phyloP scores from a whole-genome alignment of 331 rosid genomes.

The Pyrus hybrid region DNA sequence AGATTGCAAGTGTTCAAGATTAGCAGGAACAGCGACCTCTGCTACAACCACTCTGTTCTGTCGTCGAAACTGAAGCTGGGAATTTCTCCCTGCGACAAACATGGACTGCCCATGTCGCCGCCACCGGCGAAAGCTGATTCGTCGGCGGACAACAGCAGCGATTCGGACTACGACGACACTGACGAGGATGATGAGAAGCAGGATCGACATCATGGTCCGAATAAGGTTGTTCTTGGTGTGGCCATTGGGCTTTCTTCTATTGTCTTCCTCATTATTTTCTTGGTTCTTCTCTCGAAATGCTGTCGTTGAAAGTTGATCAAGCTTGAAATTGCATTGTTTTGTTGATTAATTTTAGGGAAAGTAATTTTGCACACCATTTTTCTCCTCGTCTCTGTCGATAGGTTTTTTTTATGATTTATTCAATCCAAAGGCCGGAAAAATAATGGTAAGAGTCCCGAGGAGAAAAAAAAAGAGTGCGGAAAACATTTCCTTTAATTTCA shows the following conservation, averaged over 20 bases:
- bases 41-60: slow-evolving; percentile 65
- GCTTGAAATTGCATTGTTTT: neutral
- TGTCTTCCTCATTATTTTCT: slow-evolving; percentile 76
- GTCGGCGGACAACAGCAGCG: slow-evolving; percentile 38
- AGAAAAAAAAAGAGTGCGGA: too few relatives aligned
- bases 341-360: neutral
- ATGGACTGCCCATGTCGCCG: slow-evolving; percentile 75
- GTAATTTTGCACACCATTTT: too few relatives aligned
- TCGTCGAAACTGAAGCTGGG: slow-evolving; percentile 92
- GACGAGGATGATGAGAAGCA: slow-evolving; percentile 35
- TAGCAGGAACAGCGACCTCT: slow-evolving; percentile 57
- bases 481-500: too few relatives aligned
- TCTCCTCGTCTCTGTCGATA: too few relatives aligned
- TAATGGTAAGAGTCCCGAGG: too few relatives aligned
- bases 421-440: fast-evolving
- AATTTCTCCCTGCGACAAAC: slow-evolving; percentile 75
- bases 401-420: too few relatives aligned
- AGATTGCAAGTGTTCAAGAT: slow-evolving; percentile 49
- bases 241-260: slow-evolving; percentile 90
- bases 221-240: slow-evolving; percentile 89
- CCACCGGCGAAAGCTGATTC: slow-evolving; percentile 54
- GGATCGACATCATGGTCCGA: slow-evolving; percentile 74
- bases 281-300: slow-evolving; percentile 64
- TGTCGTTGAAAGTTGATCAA: slow-evolving; percentile 46
- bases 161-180: slow-evolving; percentile 47